Evolutionary conservation across 2,329 filamentous ascomycete species (phyloP), one percentile per base, ranked within the genome.

Genomic region (Diaporthe citriasiana): DNA sequence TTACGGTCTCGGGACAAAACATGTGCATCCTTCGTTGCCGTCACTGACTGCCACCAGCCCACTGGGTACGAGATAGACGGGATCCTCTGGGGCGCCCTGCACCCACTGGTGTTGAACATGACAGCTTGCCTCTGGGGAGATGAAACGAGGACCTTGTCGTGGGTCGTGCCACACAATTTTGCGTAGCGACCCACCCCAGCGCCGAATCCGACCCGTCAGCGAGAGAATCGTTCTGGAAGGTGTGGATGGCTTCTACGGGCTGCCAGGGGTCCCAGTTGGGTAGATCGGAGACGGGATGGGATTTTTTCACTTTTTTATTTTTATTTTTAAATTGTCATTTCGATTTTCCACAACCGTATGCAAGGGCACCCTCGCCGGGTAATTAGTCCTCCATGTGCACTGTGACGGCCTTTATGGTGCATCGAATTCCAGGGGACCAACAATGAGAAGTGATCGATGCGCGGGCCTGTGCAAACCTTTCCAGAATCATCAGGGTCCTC

Each of bases 191-290:
- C 71, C 74, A 71, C 57, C 33, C 45, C 53, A 30, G 45, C 50
- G 53, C 45, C 73, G 22, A 65, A 30, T 40, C 45, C 19, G 66
- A 65, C 72, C 68, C 53, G 33, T 63, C 40, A 73, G 71, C 57
- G 47, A 63, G 63, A 50, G 42, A 75, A 75, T 75, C 65, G 66
- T 75, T 75, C 74, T 73, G 71, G 74, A 75, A 73, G 71, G 57
- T 66, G 71, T 71, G 66, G 73, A 69, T 66, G 57, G 50, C 56
- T 75, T 68, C 71, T 22, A 53, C 17, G 15, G 47, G 47, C 51
- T 19, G 30, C 30, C 74, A 75, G 66, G 73, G 65, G 57, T 55
- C 47, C 45, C 40, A 73, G 45, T 65, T 33, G 35, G 47, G 57
- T n/a, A 42, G 59, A 30, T 57, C 73, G 65, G 38, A 45, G 47